Base-by-base conservation (phyloP, 176 grass and related monocot genomes). In the Tuctoria greenei region DNA sequence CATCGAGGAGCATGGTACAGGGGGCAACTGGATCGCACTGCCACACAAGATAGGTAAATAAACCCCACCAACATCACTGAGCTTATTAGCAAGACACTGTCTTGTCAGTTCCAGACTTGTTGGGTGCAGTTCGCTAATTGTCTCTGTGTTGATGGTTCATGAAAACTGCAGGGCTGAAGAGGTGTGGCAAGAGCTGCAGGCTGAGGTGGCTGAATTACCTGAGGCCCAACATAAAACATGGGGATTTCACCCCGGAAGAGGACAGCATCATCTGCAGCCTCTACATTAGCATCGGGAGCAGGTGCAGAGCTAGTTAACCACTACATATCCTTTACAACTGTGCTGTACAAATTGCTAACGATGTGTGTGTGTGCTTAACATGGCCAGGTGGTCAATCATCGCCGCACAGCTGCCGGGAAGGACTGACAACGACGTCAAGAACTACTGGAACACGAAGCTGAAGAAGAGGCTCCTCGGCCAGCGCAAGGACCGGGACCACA, bases 271-370 rank as follows among this genome's bases (percentile, higher is more conserved):
- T 97, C 74, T 97, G 94, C 82, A 91, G 64, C 54, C 94, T 97
- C 62, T 97, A 97, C 91, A 93, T 97, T 85, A 97, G 94, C 76
- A 97, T 97, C 18, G 94, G 94, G 58, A 93, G 94, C 94, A 97
- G 94, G 94, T 93, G 44, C 17, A 52, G 4, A 42, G 55, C 4
- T 6, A 45, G 38, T 9, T 57, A 79, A 76, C 24, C 25, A 72
- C 72, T 45, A 58, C 4, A 54, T 44, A 14, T 40, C n/a, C 34
- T 68, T 77, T 43, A 18, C 58, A 59, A 16, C 24, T 80, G 31
- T 49, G 17, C 43, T 57, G 11, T 59, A 55, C 71, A 21, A 34
- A 5, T 34, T 8, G 37, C 71, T 75, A 85, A 78, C 10, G 15
- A 59, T 6, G 31, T 3, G 31, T 31, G 31, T 31, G 31, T 31